Conservation (phyloP, 148 eudicot genomes). For the Cornus suecica region DNA sequence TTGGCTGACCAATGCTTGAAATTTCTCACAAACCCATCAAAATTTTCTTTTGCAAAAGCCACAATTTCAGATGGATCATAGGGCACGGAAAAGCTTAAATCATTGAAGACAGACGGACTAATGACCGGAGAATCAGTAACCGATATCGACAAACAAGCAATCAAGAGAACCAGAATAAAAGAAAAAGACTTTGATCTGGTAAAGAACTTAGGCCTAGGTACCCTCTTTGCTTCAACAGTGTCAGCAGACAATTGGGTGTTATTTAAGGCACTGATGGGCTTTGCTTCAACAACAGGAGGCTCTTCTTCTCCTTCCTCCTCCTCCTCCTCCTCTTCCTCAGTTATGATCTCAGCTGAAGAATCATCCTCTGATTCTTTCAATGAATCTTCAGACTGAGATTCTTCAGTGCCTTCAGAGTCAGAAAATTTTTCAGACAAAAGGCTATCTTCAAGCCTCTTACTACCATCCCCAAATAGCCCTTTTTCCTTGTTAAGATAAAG, state of each 20-base stretch:
- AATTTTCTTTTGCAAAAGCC: slow-evolving; percentile 31
- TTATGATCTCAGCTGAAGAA: slow-evolving; percentile 31
- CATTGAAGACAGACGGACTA: slow-evolving; percentile 20
- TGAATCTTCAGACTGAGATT: slow-evolving; percentile 38
- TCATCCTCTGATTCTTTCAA: slow-evolving; percentile 31
- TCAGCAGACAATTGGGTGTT: slow-evolving; percentile 20
- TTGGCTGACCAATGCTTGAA: slow-evolving; percentile 36
- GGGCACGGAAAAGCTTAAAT: slow-evolving; percentile 27
- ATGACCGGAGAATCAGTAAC: slow-evolving; percentile 25
- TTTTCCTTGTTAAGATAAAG: slow-evolving; percentile 37
- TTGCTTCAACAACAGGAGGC: slow-evolving; percentile 19
- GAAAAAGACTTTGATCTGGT: slow-evolving; percentile 35
- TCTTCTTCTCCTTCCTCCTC: slow-evolving; percentile 28
- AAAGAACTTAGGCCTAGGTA: slow-evolving; percentile 23
- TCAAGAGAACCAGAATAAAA: slow-evolving; percentile 38
- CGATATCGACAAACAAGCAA: slow-evolving; percentile 38
- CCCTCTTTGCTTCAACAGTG: slow-evolving; percentile 14
- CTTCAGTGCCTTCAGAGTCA: slow-evolving; percentile 52
- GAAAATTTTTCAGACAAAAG: slow-evolving; percentile 48
- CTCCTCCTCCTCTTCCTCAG: slow-evolving; percentile 28
- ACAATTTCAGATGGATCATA: slow-evolving; percentile 26
- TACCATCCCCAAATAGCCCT: slow-evolving; percentile 19
- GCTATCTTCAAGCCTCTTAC: slow-evolving; percentile 46
- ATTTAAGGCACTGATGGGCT: slow-evolving; percentile 11
- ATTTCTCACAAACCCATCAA: slow-evolving; percentile 24